Conservation (phyloP, 2,329 filamentous ascomycete species). For the Colletotrichum sp. region DNA sequence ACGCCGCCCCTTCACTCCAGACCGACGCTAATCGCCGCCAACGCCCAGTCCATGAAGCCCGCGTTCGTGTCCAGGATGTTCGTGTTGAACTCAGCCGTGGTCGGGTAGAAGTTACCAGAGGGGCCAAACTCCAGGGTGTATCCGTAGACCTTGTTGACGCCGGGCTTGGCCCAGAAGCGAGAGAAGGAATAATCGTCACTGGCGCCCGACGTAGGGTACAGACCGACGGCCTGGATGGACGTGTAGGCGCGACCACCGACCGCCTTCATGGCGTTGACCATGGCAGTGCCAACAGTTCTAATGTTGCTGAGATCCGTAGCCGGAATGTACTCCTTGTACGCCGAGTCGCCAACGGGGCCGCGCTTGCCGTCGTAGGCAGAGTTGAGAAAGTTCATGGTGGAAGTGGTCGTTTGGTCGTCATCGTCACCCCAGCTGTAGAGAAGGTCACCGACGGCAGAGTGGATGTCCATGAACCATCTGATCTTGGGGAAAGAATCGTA, state of each 20-base stretch:
- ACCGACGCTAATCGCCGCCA: conserved; percentile 34
- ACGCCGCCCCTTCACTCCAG: background rate
- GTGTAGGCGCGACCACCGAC: conserved; percentile 38
- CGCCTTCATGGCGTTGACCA: conserved; percentile 37
- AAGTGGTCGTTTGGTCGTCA: conserved; percentile 43
- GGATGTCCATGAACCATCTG: conserved; percentile 56
- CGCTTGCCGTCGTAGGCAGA: conserved; percentile 48
- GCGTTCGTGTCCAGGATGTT: conserved; percentile 46
- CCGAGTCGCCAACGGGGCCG: conserved; percentile 40
- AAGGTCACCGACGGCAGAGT: conserved; percentile 51
- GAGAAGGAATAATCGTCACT: conserved; percentile 42
- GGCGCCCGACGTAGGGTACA: conserved; percentile 39
- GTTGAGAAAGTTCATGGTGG: conserved; percentile 52
- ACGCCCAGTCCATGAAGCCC: conserved; percentile 44
- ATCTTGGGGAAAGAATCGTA: conserved; percentile 51
- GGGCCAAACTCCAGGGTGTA: conserved; percentile 43
- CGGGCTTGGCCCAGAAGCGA: conserved; percentile 35
- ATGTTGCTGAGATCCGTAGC: conserved; percentile 35
- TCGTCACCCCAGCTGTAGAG: conserved; percentile 57
- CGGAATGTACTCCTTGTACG: conserved; percentile 44
- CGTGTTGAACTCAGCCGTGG: conserved; percentile 38
- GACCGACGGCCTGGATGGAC: conserved; percentile 34
- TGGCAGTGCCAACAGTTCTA: conserved; percentile 34
- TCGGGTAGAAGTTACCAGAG: conserved; percentile 42
- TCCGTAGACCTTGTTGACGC: conserved; percentile 41